These are phyloP conservation scores for Herpetomonas tarakana DNA, from an alignment of 208 protist species.

Conservation along the genomic window DNA sequence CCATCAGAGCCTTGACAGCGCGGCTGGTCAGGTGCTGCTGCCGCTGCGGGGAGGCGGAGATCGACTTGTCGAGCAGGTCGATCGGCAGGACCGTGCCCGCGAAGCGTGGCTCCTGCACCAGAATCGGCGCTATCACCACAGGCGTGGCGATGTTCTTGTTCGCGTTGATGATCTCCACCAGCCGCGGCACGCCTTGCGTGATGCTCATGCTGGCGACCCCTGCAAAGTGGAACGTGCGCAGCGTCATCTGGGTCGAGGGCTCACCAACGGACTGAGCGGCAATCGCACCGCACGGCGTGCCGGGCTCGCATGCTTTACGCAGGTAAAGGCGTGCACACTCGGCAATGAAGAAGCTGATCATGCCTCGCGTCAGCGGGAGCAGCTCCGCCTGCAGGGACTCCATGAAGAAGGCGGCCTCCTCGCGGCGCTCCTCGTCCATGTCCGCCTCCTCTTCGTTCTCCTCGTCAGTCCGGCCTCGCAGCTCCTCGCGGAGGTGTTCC, in stretches of 20 bases:
- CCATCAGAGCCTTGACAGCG: constrained; percentile 89
- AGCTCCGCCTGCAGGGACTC: constrained; percentile 69
- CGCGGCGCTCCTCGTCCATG: constrained; percentile 2
- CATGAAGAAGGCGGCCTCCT: constrained; percentile 4
- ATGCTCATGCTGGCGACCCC: constrained; percentile 99
- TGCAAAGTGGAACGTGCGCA: constrained; percentile 99
- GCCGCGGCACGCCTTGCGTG: constrained; percentile 95
- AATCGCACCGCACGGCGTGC: constrained; percentile 98
- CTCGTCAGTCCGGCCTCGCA: not conserved
- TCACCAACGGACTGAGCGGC: constrained; percentile 99
- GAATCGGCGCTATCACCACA: constrained; percentile 96
- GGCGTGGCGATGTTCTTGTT: constrained; percentile 98
- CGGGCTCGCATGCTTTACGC: constrained; percentile 92
- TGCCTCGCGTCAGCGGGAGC: constrained; percentile 62
- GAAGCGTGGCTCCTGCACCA: constrained; percentile 19
- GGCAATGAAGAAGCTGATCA: constrained; percentile 77
- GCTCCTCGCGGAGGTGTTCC: constrained; percentile 2
- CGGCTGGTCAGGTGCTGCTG: constrained; percentile 37
- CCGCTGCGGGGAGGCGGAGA: constrained; percentile 8
- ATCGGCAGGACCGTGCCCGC: constrained; percentile 9
- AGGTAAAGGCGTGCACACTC: constrained; percentile 80
- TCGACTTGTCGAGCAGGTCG: not conserved
- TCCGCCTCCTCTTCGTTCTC: constrained; percentile 7
- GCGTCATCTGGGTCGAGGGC: constrained; percentile 99
- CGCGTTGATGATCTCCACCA: constrained; percentile 99